phyloP scores from a whole-genome alignment of 805 yeast species.

The Wickerhamia fluorescens region DNA sequence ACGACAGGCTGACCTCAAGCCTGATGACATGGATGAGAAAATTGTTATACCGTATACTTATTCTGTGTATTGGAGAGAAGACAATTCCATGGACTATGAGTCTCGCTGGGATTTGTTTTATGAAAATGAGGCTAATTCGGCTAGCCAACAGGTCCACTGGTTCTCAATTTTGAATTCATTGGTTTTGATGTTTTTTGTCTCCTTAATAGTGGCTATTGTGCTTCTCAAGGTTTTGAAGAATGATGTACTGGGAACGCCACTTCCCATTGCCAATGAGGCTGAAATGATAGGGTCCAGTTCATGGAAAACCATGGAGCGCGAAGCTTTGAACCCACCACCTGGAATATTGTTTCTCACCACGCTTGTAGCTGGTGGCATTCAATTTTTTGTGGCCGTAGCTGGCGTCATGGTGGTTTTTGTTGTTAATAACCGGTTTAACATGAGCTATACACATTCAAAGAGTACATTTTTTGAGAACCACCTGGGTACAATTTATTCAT shows the following conservation, averaged over 20 bases:
- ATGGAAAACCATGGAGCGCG: constrained; percentile 50
- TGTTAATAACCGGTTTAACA: constrained; percentile 22
- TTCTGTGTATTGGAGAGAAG: constrained; percentile 86
- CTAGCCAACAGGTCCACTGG: constrained; percentile 60
- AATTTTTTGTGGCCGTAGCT: constrained; percentile 55
- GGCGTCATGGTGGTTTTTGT: constrained; percentile 54
- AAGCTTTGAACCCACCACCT: constrained; percentile 48
- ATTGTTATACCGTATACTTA: constrained; percentile 67
- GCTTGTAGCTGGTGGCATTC: constrained; percentile 68
- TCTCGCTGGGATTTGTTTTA: constrained; percentile 71
- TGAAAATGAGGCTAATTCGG: constrained; percentile 42
- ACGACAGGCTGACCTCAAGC: constrained; percentile 8
- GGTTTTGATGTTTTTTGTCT: constrained; percentile 53
- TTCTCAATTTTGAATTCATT: constrained; percentile 66
- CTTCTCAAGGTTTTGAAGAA: constrained; percentile 48
- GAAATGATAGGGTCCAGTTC: constrained; percentile 3
- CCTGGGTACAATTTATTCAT: constrained; percentile 59
- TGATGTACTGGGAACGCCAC: constrained; percentile 32
- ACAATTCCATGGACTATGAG: constrained; percentile 53
- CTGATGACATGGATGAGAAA: constrained; percentile 21
- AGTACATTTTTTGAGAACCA: constrained; percentile 57
- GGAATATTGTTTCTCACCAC: constrained; percentile 45
- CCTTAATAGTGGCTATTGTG: constrained; percentile 60
- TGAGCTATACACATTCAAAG: constrained; percentile 25
- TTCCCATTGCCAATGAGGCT: constrained; percentile 5